Evolutionary conservation across 345 rosid species (phyloP), one percentile per base, ranked within the genome.

Genomic region (Mangifera indica): DNA sequence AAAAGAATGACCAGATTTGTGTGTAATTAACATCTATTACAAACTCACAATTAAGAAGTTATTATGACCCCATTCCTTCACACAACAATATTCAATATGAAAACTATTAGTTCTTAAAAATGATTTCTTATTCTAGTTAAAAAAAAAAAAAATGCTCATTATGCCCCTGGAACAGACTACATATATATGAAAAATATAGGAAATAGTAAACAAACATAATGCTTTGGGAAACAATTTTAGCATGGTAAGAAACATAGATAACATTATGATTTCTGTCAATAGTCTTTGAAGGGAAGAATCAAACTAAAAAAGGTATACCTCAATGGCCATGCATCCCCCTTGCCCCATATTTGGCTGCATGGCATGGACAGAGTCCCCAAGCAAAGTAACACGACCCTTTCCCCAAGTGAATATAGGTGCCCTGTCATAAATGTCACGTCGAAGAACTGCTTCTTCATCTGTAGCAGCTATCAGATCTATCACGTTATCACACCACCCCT

Each of bases 311-410:
- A 81, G 66, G 34, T 21, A 46, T 83, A 94, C 97, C 91, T 95
- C 98, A 79, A 95, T 89, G 63, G 98, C 99, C 98, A 95, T 95
- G 78, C 98, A 95, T 26, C 97, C 99, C 34, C 96, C 98, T 86
- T 95, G 98, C 42, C 98, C 98, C 91, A 92, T 53, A 76, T 91
- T 95, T 34, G 98, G 98, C 74, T 92, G 99, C 98, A 95, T 88
- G 12, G 99, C 98, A 80, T 92, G 97, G 56, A 95, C 76, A 53
- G 97, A 92, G 77, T 95, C 99, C 17, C 99, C 99, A 0, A 91
- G 97, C 70, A 92, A 77, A 21, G 99, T 95, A 73, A 95, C 93
- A 65, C 89, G 91, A 63, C 96, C 98, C 84, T 46, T 95, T 68
- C 98, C 96, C 99, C 99, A 95, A 9, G 81, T 86, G 51, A 91